phyloP scores from a whole-genome alignment of 2,329 filamentous ascomycete species.

The Calycina marina region DNA sequence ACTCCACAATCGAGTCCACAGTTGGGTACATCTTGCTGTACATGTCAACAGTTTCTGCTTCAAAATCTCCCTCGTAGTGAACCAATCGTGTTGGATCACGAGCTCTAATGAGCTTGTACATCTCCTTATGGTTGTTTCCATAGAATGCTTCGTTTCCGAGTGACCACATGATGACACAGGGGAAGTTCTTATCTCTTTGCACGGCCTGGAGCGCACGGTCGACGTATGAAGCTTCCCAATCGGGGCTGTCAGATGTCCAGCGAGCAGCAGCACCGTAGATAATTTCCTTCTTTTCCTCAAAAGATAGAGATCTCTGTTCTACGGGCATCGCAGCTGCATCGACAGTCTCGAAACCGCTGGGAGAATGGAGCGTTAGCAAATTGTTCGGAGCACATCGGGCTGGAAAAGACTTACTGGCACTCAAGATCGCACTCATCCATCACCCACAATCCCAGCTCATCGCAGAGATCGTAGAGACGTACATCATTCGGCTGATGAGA shows the following conservation, averaged over 20 bases:
- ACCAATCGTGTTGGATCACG: slow-evolving; percentile 35
- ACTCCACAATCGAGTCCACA: slow-evolving; percentile 5
- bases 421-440: slow-evolving; percentile 43
- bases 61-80: slow-evolving; percentile 35
- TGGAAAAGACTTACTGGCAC: too few relatives aligned
- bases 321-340: not conserved
- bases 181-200: slow-evolving; percentile 38
- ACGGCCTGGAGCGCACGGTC: slow-evolving; percentile 41
- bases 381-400: too few relatives aligned
- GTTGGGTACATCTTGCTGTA: slow-evolving; percentile 37
- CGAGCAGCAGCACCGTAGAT: slow-evolving; percentile 29
- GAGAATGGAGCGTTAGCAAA: too few relatives aligned
- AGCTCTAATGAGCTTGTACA: slow-evolving; percentile 37
- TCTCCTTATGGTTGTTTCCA: slow-evolving; percentile 37
- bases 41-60: slow-evolving; percentile 37
- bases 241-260: slow-evolving; percentile 33
- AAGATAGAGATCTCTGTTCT: not conserved
- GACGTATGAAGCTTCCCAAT: slow-evolving; percentile 36
- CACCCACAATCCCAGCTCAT: slow-evolving; percentile 49
- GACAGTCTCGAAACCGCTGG: slow-evolving; percentile 31
- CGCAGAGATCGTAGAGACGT: slow-evolving; percentile 43
- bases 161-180: slow-evolving; percentile 42
- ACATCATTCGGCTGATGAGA: slow-evolving; percentile 52
- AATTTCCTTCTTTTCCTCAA: slow-evolving; percentile 1
- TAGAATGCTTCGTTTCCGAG: slow-evolving; percentile 45